These are phyloP conservation scores for Venturiaceae sp. DNA, from an alignment of 2,329 filamentous ascomycete species.

Conservation along the genomic window DNA sequence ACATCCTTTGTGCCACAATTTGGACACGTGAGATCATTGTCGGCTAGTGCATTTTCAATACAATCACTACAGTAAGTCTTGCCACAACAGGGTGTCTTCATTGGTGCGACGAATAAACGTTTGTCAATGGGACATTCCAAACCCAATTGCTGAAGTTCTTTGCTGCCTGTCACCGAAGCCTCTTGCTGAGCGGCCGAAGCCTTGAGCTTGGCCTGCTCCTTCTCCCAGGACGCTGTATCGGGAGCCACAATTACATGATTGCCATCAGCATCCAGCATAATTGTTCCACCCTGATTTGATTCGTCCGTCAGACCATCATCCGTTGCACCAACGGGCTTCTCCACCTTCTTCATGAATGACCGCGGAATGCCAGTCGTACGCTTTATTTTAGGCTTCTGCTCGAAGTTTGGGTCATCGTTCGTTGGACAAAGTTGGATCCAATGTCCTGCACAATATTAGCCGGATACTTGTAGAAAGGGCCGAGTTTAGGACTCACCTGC, in stretches of 20 bases:
- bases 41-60: slow-evolving; percentile 97
- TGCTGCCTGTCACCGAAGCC: slow-evolving; percentile 65
- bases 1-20: slow-evolving; percentile 85
- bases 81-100: slow-evolving; percentile 97
- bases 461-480: background rate
- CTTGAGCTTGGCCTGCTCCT: slow-evolving; percentile 91
- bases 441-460: slow-evolving; percentile 49
- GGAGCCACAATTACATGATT: slow-evolving; percentile 95
- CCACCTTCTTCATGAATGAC: slow-evolving; percentile 90
- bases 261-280: slow-evolving; percentile 97
- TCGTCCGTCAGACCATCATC: slow-evolving; percentile 72
- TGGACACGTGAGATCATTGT: slow-evolving; percentile 95
- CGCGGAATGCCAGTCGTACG: slow-evolving; percentile 93
- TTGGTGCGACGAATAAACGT: slow-evolving; percentile 95
- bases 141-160: slow-evolving; percentile 79
- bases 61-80: slow-evolving; percentile 99
- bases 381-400: slow-evolving; percentile 87
- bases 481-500: slow-evolving; percentile 47
- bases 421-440: slow-evolving; percentile 98
- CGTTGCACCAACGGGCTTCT: slow-evolving; percentile 63
- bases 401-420: slow-evolving; percentile 95
- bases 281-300: slow-evolving; percentile 69
- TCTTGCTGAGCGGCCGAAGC: slow-evolving; percentile 72
- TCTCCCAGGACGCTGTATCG: slow-evolving; percentile 92
- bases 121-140: slow-evolving; percentile 95